Percentiles rank a stretch among this genome's conserved stretches.
phyloP scores from a whole-genome alignment of 805 yeast genomes.

The Cyberlindnera euphorbiae region DNA sequence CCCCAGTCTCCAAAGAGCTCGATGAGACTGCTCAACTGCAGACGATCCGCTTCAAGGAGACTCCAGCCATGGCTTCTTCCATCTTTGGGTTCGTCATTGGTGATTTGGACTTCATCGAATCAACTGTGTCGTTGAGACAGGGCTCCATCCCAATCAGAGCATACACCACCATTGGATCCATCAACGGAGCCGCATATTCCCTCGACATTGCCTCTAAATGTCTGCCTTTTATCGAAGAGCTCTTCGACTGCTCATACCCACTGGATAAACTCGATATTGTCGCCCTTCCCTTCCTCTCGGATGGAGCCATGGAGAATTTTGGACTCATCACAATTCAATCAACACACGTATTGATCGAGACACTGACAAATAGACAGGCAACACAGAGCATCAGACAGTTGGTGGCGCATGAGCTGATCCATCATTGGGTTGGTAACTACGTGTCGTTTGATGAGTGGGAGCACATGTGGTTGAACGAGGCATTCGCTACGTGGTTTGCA shows the following conservation, averaged over 20 bases:
- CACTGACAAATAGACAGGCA: slow-evolving; percentile 23
- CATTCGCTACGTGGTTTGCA: slow-evolving; percentile 74
- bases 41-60: slow-evolving; percentile 40
- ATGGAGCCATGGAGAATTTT: slow-evolving; percentile 81
- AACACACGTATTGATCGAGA: slow-evolving; percentile 40
- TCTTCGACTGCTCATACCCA: slow-evolving; percentile 47
- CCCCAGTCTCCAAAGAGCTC: slow-evolving; percentile 27
- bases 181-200: slow-evolving; percentile 43
- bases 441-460: slow-evolving; percentile 66
- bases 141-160: slow-evolving; percentile 43
- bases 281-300: slow-evolving; percentile 64
- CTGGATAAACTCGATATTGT: slow-evolving; percentile 61
- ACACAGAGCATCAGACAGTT: slow-evolving; percentile 45
- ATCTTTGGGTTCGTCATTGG: slow-evolving; percentile 68
- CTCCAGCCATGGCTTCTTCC: slow-evolving; percentile 60
- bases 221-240: slow-evolving; percentile 43
- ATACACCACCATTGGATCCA: slow-evolving; percentile 51
- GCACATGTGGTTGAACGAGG: slow-evolving; percentile 69
- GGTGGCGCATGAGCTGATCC: slow-evolving; percentile 68
- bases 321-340: slow-evolving; percentile 59
- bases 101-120: slow-evolving; percentile 51
- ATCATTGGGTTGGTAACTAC: slow-evolving; percentile 75
- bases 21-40: slow-evolving; percentile 24
- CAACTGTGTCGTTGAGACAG: slow-evolving; percentile 26
- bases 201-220: slow-evolving; percentile 42